Evolutionary conservation across 2,329 filamentous ascomycete genomes (phyloP), one percentile per base, ranked within the genome.

Genomic region (Alternaria gaisen): DNA sequence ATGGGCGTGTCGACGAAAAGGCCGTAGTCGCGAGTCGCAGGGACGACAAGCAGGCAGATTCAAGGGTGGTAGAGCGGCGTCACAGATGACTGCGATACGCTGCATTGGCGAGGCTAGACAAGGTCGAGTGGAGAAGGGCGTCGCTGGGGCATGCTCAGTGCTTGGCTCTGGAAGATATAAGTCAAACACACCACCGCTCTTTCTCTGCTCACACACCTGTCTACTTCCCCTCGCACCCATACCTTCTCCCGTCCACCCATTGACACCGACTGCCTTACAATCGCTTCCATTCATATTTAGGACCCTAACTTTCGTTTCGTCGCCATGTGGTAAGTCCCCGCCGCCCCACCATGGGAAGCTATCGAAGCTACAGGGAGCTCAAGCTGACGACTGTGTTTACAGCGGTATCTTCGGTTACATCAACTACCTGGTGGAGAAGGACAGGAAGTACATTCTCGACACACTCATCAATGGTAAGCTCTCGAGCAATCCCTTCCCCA

Each of bases 361-460:
- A 12, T 14, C 47, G 12, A 14, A 46, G 22, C 48, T 36, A 24
- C n/a, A 14, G 22, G 20, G 18, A 32, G 10, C 22, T 26, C n/a
- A 20, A 69, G 70, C 76, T 72, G 38, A 65, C 55, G 42, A 51
- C 26, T 14, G n/a, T 10, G 43, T 36, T 34, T 55, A 47, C 70
- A 94, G 92, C 90, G 92, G 92, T 82, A 96, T 95, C 83, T 96
- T 98, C 85, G 94, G 94, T 76, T 98, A 98, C 87, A 92, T 98
- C 85, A 98, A 98, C 86, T 98, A 98, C 84, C 86, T 98, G 80
- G 93, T 98, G 80, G 95, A 98, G 87, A 97, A 97, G 88, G 94
- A 98, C 85, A 89, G 95, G 81, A 94, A 92, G 83, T 96, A 91
- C 84, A 97, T 98, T 81, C 87, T 98, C 79, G 90, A 97, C 80